Evolutionary conservation across 208 protist species (phyloP).

Genomic region (Angomonas ambiguus): DNA sequence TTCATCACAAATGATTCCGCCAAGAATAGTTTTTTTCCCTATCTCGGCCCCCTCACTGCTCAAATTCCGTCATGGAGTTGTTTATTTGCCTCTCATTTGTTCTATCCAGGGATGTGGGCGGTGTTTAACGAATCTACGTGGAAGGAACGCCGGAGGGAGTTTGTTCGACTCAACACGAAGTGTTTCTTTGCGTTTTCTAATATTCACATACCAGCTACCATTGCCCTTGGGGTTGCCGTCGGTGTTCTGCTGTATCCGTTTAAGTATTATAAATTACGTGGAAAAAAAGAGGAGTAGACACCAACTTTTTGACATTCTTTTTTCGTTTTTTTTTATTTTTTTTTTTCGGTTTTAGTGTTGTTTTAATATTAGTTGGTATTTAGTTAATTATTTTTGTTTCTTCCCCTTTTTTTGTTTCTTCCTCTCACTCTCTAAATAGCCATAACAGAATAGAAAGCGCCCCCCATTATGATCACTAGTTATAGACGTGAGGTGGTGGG

Average conservation of each 20-base stretch:
- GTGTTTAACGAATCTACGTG: slow-evolving; percentile 63
- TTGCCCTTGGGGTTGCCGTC: slow-evolving; percentile 33
- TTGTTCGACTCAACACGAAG: slow-evolving; percentile 58
- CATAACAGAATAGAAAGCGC: not conserved
- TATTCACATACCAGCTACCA: slow-evolving; percentile 37
- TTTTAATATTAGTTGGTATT: not conserved
- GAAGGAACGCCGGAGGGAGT: slow-evolving; percentile 32
- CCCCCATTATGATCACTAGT: slow-evolving; percentile 20
- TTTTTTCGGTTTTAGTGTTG: not conserved
- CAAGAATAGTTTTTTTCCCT: slow-evolving; percentile 48
- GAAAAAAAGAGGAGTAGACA: too few species aligned
- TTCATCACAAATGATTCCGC: slow-evolving; percentile 30
- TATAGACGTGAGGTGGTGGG: slow-evolving; percentile 40
- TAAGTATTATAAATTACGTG: slow-evolving; percentile 46
- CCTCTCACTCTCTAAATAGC: not conserved
- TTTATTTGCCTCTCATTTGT: slow-evolving; percentile 47
- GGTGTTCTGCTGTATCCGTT: slow-evolving; percentile 46
- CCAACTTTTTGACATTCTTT: too few species aligned
- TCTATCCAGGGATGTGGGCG: slow-evolving; percentile 62
- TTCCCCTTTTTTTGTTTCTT: not conserved
- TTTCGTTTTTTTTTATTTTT: not conserved
- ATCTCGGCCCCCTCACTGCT: slow-evolving; percentile 51
- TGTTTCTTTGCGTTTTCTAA: slow-evolving; percentile 48
- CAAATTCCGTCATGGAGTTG: slow-evolving; percentile 47
- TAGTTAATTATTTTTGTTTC: too few species aligned